These are phyloP conservation scores for Flaveria linearis DNA, from an alignment of 129 eudicot species.

Conservation along the genomic window DNA sequence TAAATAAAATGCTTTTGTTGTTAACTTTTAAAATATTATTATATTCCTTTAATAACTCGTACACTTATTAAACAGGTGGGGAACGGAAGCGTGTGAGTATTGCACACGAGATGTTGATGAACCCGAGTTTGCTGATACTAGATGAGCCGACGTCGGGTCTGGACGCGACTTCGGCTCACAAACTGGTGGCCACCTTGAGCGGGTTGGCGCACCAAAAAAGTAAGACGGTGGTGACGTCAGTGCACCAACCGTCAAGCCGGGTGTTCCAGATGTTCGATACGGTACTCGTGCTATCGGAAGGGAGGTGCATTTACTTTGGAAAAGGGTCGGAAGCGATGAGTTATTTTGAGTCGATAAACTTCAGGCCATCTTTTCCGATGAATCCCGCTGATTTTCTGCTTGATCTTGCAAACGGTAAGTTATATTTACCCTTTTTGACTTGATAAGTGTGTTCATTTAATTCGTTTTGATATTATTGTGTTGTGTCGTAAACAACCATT, in stretches of 20 bases:
- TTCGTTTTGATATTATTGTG: background rate
- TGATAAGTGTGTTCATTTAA: background rate
- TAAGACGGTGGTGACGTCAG: constrained; percentile 76
- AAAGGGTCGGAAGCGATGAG: constrained; percentile 67
- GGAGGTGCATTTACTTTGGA: constrained; percentile 71
- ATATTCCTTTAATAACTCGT: too few species aligned
- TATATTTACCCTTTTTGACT: constrained; percentile 10
- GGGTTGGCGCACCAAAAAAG: constrained; percentile 59
- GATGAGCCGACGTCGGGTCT: constrained; percentile 97
- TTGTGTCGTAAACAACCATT: background rate
- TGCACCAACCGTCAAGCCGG: constrained; percentile 92
- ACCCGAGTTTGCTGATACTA: constrained; percentile 75
- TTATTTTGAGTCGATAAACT: constrained; percentile 66
- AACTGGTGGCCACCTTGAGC: constrained; percentile 51
- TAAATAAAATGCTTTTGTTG: too few species aligned
- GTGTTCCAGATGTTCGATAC: constrained; percentile 72
- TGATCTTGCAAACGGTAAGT: constrained; percentile 97
- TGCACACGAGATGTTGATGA: constrained; percentile 83
- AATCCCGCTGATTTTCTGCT: constrained; percentile 97
- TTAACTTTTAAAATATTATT: too few species aligned
- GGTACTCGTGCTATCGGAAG: constrained; percentile 76
- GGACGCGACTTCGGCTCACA: constrained; percentile 81
- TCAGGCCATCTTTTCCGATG: constrained; percentile 80
- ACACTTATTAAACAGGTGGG: constrained; percentile 46
- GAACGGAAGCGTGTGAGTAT: constrained; percentile 89